Base-by-base conservation (phyloP, 768 basidiomycete species). In the Xerocomellus chrysenteron region DNA sequence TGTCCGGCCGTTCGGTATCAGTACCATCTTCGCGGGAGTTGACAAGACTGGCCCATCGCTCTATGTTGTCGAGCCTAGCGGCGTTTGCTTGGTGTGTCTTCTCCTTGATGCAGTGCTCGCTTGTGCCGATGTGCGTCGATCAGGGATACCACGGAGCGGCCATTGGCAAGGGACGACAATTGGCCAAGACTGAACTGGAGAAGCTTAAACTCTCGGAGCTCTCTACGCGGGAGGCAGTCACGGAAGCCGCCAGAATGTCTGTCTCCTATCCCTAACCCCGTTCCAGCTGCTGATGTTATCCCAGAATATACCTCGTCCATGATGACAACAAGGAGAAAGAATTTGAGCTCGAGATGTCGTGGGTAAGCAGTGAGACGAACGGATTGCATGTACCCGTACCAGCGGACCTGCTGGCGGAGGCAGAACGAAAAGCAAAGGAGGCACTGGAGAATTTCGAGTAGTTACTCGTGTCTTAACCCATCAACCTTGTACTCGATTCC, bases 281-380 rank as follows among this genome's bases (percentile, higher is more conserved):
- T 44, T 55, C 12, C 35, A 49, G 43, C 5, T 36, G 32, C 57
- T 58, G 67, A 53, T 45, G 14, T 43, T 35, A 41, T 47, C 43
- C 30, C 69, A 99, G 96, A 69, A 96, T 98, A 69, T 94, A 99
- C 74, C 83, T 93, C 40, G 94, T 97, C 16, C 97, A 99, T 68
- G 96, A 98, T 60, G 97, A 98, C 69, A 87, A 91, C 58, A 97
- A 98, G 73, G 95, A 98, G 76, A 98, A 98, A 70, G 92, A 95
- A 48, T 98, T 99, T 61, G 97, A 98, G 70, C 83, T 99, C 28
- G 97, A 99, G 74, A 84, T 99, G 82, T 91, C 94, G 36, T 99
- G 97, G 97, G 86, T 98, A 56, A 85, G 94, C 39, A 80, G 84
- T 35, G 92, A 96, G 74, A 91, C 89, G 33, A 83, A 86, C 32